Evolutionary conservation across 176 grass and related monocot species (phyloP), one percentile per base, ranked within the genome.

Genomic region (maize (Zea mays)): DNA sequence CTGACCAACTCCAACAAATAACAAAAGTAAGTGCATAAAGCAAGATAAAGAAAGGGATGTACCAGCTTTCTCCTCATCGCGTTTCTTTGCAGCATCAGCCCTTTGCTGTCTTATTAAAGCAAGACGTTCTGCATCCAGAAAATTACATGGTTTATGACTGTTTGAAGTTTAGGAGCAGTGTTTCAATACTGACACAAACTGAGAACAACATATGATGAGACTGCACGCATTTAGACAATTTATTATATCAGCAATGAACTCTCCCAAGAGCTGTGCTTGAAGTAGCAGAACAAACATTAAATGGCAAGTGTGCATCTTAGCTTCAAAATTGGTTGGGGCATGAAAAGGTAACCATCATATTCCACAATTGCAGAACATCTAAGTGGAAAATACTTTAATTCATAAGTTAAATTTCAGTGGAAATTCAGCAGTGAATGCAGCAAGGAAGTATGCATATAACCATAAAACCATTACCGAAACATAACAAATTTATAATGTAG

Each of bases 61-160:
- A 97, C 95, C 95, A 81, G 95, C 91, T 88, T 94, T 98, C 86
- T 98, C 95, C 80, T 94, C 91, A 72, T 92, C 91, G 2, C 91
- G 85, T 81, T 98, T 98, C 80, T 94, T 98, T 78, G 95, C 95
- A 85, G 95, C 95, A 52, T 92, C 95, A 17, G 91, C 91, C 62
- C 95, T 94, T 79, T 98, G 95, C 69, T 84, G 91, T 69, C 95
- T 89, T 80, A 98, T 86, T 79, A 98, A 90, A 81, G 95, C 95
- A 65, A 98, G 85, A 71, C 95, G 95, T 66, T 98, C 95, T 98
- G 83, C 87, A 90, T 80, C 79, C 79, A 39, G 44, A 89, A 76
- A 60, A 80, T 69, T 36, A 67, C 54, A 65, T 60, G 35, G 39
- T 67, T 78, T 63, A 77, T 40, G 34, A 0, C 1, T 45, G 20